Evolutionary conservation across 805 yeast genomes (phyloP).

Genomic region (Huiozyma naganishii): DNA sequence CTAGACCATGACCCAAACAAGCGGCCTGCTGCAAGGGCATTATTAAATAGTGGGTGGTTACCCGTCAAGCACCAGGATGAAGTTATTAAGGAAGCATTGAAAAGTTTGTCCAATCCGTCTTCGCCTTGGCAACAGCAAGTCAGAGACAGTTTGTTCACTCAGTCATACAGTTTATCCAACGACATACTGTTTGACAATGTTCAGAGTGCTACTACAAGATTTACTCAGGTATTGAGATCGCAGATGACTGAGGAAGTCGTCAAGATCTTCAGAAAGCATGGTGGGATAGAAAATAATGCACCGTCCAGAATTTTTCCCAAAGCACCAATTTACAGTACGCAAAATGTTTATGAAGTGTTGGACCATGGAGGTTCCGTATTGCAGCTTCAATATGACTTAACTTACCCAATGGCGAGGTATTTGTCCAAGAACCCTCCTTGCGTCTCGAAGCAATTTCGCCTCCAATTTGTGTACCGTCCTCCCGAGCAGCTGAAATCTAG

Average conservation of each 20-base stretch:
- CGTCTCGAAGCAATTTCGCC: conserved; percentile 50
- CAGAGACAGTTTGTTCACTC: conserved; percentile 72
- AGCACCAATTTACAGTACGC: conserved; percentile 56
- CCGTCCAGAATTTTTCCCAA: conserved; percentile 72
- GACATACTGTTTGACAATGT: conserved; percentile 69
- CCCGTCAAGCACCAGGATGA: conserved; percentile 89
- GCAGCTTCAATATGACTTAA: conserved; percentile 81
- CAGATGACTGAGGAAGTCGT: conserved; percentile 51
- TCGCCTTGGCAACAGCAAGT: conserved; percentile 94
- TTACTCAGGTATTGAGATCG: conserved; percentile 47
- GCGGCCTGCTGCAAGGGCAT: conserved; percentile 70
- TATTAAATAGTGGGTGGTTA: conserved; percentile 70
- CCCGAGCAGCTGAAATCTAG: conserved; percentile 39
- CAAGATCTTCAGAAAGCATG: conserved; percentile 65
- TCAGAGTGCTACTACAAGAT: conserved; percentile 21
- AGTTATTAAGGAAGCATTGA: conserved; percentile 76
- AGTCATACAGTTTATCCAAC: conserved; percentile 74
- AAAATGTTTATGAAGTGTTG: conserved; percentile 64
- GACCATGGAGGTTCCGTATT: conserved; percentile 82
- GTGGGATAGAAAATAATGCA: conserved; percentile 68
- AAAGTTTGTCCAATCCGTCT: conserved; percentile 76
- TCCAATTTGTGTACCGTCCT: conserved; percentile 76
- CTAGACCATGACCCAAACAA: conserved; percentile 68
- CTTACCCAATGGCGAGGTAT: conserved; percentile 80
- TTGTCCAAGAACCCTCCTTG: conserved; percentile 49